Base-by-base conservation (phyloP, 805 yeast genomes). In the Saccharomycopsis fibuligera region DNA sequence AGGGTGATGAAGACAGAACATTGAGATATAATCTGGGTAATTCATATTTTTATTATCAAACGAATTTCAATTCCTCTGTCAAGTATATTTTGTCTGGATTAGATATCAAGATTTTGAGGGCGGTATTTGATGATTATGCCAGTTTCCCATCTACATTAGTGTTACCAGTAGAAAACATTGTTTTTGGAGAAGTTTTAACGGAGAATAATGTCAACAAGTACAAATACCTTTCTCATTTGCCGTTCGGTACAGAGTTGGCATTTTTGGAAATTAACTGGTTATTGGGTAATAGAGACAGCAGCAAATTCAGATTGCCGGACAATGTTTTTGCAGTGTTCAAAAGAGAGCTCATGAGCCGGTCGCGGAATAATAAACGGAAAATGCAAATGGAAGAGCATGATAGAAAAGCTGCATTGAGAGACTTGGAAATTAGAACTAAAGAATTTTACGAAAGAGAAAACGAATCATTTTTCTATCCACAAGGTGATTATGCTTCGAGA, bases 181-280 rank as follows among this genome's bases (percentile, higher is more conserved):
- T 69, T 42, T 75, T 75, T 59, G 95, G 85, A 33, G 76, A 76
- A 22, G 70, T 83, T 19, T 75, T 82, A 2, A 75, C 83, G 14
- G 78, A 78, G n/a, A 53, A 63, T 2, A 55, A 83, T 58, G 57
- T 76, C 2, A 74, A 76, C 45, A 78, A 81, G 55, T 74, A 74
- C 61, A 90, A 88, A 62, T 88, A 85, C 62, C 65, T 93, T 49
- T 74, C 85, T 0, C 91, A 91, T 63, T 65, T 89, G 21, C 97
- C 99, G 0, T 62, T 78, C 25, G 97, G 97, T 1, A 83, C 96
- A 0, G 85, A 83, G 45, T 63, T 91, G 38, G 95, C 89, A 9
- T 80, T 86, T 54, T 61, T 93, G 47, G 98, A 93, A 58, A 75
- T 96, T 45, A 83, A 87, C 60, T 91, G 98, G 98, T 71, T 64